phyloP scores from a whole-genome alignment of 2,329 filamentous ascomycete species.

The Simplicillium sp. region DNA sequence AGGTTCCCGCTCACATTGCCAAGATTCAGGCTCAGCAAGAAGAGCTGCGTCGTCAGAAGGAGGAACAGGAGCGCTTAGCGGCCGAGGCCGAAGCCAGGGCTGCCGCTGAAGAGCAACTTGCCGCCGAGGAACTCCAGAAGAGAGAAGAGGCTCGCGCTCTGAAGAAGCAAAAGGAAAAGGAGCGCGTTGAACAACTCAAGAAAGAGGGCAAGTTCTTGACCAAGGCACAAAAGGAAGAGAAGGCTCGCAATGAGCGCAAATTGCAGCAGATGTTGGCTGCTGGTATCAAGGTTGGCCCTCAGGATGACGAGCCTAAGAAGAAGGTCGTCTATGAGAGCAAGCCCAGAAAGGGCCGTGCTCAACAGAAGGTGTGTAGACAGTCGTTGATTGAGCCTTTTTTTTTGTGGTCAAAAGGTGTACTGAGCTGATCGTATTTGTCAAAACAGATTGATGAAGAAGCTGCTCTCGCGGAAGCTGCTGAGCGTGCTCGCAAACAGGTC shows the following conservation, averaged over 20 bases:
- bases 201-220: slow-evolving; percentile 81
- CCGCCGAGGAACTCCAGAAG: slow-evolving; percentile 58
- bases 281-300: slow-evolving; percentile 61
- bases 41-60: slow-evolving; percentile 60
- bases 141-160: slow-evolving; percentile 64
- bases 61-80: slow-evolving; percentile 45
- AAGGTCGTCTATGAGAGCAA: slow-evolving; percentile 69
- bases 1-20: slow-evolving; percentile 65
- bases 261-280: slow-evolving; percentile 78
- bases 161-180: slow-evolving; percentile 82
- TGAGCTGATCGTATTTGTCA: slow-evolving; percentile 6
- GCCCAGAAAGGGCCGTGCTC: slow-evolving; percentile 60
- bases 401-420: not conserved
- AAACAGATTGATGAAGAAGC: slow-evolving; percentile 64
- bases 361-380: slow-evolving; percentile 43
- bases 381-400: not conserved
- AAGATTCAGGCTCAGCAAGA: slow-evolving; percentile 78
- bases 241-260: slow-evolving; percentile 68
- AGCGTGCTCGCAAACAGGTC: slow-evolving; percentile 58
- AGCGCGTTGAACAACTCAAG: slow-evolving; percentile 78
- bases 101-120: slow-evolving; percentile 55
- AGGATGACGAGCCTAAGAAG: slow-evolving; percentile 58
- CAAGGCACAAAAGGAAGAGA: slow-evolving; percentile 77
- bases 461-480: slow-evolving; percentile 67
- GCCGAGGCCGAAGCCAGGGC: slow-evolving; percentile 57